Base-by-base conservation (phyloP, 148 eudicot species). In the Rheum nobile region DNA sequence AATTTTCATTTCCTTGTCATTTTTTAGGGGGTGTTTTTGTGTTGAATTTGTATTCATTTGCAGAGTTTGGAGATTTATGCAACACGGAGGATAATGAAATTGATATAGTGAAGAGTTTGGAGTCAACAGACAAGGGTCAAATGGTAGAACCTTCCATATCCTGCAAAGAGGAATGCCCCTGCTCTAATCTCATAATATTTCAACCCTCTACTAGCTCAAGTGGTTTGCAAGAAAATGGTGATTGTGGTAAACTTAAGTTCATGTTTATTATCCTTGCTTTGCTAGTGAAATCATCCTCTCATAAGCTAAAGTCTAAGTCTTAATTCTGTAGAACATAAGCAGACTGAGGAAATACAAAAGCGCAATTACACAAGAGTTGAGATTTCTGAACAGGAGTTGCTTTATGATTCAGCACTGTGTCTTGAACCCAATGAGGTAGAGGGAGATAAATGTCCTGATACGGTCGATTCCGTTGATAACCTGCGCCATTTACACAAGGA, bases 21-120 rank as follows among this genome's bases (percentile, higher is more conserved):
- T 67, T 14, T 32, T 67, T 67, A 3, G 2, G 13, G 28, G 63
- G 9, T 54, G 29, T 22, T 61, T 32, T 19, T 14, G n/a, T 67
- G 8, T 12, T 67, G 41, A 37, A 32, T 67, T 65, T 67, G 39
- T 67, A 34, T 14, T 31, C 42, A 1, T 34, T 9, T 80, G 72
- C 72, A 75, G 80, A 57, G 35, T 47, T 59, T 72, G 84, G 75
- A 75, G 89, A 83, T 78, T 68, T 48, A 26, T 54, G 69, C 67
- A 80, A 74, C 74, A 57, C 76, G 43, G 71, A 16, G 48, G 50
- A 54, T 61, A 76, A 77, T 75, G 90, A 83, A 61, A 79, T 47
- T 76, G 87, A 77, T 71, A 83, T 75, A 55, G 88, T 84, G 31
- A 85, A 86, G 42, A 85, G 68, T 78, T 57, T 83, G n/a, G 71